Evolutionary conservation across 148 eudicot species (phyloP), one percentile per base, ranked within the genome.

Genomic region (Vaccinium darrowii): DNA sequence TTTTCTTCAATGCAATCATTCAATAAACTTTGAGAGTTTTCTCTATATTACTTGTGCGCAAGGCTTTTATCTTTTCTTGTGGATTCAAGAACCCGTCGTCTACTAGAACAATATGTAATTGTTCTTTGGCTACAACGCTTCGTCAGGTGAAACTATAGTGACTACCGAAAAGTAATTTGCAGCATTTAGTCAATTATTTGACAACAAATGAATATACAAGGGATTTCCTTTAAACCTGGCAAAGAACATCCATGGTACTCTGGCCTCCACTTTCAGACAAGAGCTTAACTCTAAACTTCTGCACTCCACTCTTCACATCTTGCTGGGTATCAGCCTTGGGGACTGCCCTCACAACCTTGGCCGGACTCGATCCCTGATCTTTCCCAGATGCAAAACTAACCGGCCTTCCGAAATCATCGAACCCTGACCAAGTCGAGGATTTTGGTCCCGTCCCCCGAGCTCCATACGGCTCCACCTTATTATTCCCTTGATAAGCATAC

Each of bases 361-460:
- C 79, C 2, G 92, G 80, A 63, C 82, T 87, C 16, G 86, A 36
- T 56, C 77, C 82, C 7, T 86, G 82, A 12, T 86, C 88, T 81
- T 88, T 92, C 71, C 86, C 86, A 52, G 92, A 79, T 6, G 91
- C 69, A 36, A 85, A 86, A 71, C 90, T 88, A 85, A 95, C 93
- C 0, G 98, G 89, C 90, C 98, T 93, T 21, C 98, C 98, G 82
- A 93, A 95, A 90, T 95, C 98, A 89, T 95, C 98, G 84, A 95
- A 95, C 4, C 89, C 87, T 14, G 95, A 91, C 94, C 95, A 92
- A 82, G 86, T 88, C 0, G 92, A 90, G 1, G 94, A 92, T 81
- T 91, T 92, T 0, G 95, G 79, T 0, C 81, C 91, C 0, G 93
- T 93, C 0, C 98, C 98, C 39, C 95, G 85, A 13, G 95, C 90